Evolutionary conservation across 2,329 filamentous ascomycete genomes (phyloP).

Genomic region (Pseudocercospora pini-densiflorae): DNA sequence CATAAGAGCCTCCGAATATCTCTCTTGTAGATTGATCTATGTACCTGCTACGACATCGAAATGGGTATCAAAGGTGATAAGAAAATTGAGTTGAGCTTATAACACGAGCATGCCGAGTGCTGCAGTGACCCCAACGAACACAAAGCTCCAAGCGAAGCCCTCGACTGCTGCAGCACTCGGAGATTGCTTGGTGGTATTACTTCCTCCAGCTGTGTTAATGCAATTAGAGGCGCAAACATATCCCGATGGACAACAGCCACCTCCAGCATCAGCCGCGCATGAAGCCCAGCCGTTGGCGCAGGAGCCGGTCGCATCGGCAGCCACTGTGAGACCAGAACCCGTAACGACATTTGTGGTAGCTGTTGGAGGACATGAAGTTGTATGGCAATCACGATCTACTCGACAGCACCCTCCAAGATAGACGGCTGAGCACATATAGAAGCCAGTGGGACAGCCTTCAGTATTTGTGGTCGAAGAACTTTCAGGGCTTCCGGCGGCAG

Average conservation of each 20-base stretch:
- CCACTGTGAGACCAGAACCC: constrained; percentile 69
- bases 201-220: constrained; percentile 62
- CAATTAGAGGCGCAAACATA: constrained; percentile 76
- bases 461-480: constrained; percentile 42
- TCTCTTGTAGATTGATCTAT: neutral
- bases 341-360: constrained; percentile 67
- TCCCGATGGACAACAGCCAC: constrained; percentile 83
- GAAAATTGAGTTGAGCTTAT: constrained; percentile 25
- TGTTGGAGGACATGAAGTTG: constrained; percentile 73
- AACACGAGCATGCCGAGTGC: constrained; percentile 47
- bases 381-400: constrained; percentile 82
- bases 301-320: constrained; percentile 48
- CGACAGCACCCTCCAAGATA: constrained; percentile 86
- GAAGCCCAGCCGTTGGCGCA: constrained; percentile 82
- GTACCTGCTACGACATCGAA: neutral
- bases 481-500: constrained; percentile 19
- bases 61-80: constrained; percentile 5
- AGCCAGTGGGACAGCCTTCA: constrained; percentile 77
- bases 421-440: constrained; percentile 85
- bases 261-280: constrained; percentile 68
- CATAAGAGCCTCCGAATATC: neutral
- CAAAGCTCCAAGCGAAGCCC: constrained; percentile 38
- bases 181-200: constrained; percentile 53
- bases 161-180: constrained; percentile 42
- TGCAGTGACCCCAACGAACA: constrained; percentile 36